A percentile compares a stretch with the other conserved stretches of the same genome.
Conservation (phyloP, 1,284 basidiomycete genomes). For the Papiliotrema laurentii region DNA sequence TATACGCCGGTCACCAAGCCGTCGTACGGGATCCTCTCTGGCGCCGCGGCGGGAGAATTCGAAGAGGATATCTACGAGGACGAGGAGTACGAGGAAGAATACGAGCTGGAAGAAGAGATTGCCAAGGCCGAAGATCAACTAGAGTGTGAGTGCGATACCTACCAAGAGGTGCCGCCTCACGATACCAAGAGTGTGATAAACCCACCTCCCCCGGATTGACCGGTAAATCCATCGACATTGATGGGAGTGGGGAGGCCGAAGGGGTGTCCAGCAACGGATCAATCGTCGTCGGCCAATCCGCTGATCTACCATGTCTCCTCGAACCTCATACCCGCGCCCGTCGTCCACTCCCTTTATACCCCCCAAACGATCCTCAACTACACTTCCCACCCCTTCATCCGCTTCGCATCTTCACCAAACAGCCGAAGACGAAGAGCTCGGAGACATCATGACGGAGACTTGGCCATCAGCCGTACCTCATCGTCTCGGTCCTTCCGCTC, state of each 20-base stretch:
- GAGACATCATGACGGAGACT: conserved; percentile 16
- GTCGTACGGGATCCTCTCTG: conserved; percentile 18
- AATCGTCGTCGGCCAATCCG: neutral
- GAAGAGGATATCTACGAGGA: conserved; percentile 25
- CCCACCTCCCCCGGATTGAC: too few relatives aligned
- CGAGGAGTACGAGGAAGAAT: conserved; percentile 23
- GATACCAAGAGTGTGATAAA: too few relatives aligned
- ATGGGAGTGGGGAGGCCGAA: too few relatives aligned
- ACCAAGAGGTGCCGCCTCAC: too few relatives aligned
- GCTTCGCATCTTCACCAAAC: conserved; percentile 1
- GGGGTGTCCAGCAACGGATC: neutral
- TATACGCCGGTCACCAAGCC: conserved; percentile 12
- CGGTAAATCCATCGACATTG: too few relatives aligned
- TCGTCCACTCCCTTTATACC: neutral
- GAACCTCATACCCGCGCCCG: too few relatives aligned
- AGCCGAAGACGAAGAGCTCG: conserved; percentile 14
- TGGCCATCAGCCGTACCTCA: conserved; percentile 30
- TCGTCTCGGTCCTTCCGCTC: conserved; percentile 14
- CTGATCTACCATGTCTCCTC: too few relatives aligned
- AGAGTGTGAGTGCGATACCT: conserved; percentile 11
- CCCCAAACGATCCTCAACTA: neutral
- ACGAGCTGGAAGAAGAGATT: conserved; percentile 24
- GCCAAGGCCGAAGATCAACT: conserved; percentile 16
- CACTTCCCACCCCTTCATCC: neutral
- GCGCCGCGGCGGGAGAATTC: conserved; percentile 13